A percentile compares a stretch with the other conserved stretches of the same genome.
These are phyloP conservation scores for Posidonia australis DNA, from an alignment of 106 monocot species.

Conservation along the genomic window DNA sequence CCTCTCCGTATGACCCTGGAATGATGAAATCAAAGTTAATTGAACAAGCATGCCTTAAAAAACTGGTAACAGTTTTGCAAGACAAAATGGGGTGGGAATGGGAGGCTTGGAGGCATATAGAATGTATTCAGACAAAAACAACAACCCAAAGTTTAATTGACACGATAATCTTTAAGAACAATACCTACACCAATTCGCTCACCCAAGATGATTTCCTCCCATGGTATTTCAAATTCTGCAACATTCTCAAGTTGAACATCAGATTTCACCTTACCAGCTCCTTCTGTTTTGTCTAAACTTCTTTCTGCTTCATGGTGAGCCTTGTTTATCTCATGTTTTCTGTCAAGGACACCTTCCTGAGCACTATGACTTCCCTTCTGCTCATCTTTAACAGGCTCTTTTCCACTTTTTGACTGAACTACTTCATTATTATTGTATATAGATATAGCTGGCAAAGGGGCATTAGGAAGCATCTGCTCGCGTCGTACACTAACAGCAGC, in stretches of 20 bases:
- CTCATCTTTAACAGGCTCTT: slow-evolving; percentile 6
- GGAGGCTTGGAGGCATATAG: not conserved
- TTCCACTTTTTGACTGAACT: not conserved
- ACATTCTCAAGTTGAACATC: slow-evolving; percentile 51
- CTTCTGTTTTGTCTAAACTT: slow-evolving; percentile 47
- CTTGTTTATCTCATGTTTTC: slow-evolving; percentile 7
- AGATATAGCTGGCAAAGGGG: slow-evolving; percentile 1
- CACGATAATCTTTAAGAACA: not conserved
- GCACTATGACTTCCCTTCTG: slow-evolving; percentile 8
- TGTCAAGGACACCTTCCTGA: slow-evolving; percentile 18
- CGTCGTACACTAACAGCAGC: slow-evolving; percentile 53
- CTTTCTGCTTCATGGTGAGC: slow-evolving; percentile 25
- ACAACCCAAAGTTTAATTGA: not conserved
- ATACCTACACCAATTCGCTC: slow-evolving; percentile 63
- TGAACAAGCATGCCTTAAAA: not conserved
- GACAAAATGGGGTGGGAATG: too few species aligned
- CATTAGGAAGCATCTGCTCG: slow-evolving; percentile 22
- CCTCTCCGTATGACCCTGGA: slow-evolving; percentile 70
- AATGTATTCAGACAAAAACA: not conserved
- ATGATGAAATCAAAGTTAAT: slow-evolving; percentile 1
- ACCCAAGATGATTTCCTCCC: slow-evolving; percentile 63
- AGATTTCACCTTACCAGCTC: slow-evolving; percentile 50
- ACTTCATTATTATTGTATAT: not conserved
- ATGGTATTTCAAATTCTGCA: slow-evolving; percentile 53
- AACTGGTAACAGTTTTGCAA: too few species aligned